Evolutionary conservation across 75 land plant species (phyloP), one percentile per base, ranked within the genome.

Genomic region (Cupressus sempervirens): DNA sequence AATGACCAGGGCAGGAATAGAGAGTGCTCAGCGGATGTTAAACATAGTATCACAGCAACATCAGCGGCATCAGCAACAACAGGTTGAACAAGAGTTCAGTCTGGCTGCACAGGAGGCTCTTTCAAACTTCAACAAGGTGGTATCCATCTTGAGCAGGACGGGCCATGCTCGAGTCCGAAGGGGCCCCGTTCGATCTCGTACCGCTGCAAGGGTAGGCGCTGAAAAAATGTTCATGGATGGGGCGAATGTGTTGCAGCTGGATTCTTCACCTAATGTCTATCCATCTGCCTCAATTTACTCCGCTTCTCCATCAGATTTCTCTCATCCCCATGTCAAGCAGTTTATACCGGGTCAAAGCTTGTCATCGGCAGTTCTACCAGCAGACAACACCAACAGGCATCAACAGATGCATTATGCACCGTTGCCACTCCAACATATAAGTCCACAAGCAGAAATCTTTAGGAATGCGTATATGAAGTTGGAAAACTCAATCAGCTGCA

Each of bases 81-180:
- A 84, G 54, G 29, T 90, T 75, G 77, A 80, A 45, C 82, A 32
- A 9, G 94, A 93, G 48, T 79, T 89, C 79, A 81, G 86, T 72
- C n/a, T 45, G 10, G 90, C 83, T 65, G 92, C 97, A 18, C 89
- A 87, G 53, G 94, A 92, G 34, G 92, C 98, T 81, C 88, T 97
- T 23, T 87, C 88, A 30, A 94, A 87, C 88, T 94, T 97, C 86
- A 91, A 90, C 86, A 94, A 84, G 83, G 93, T 95, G 83, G 93
- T 90, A n/a, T 90, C 92, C 35, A 87, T 95, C 36, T 91, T 97
- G 34, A 83, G 74, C 54, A 87, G 90, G 52, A 86, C 89, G 41
- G 98, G 99, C 20, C 96, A 95, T 88, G 98, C 92, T 1, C 90
- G 99, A 75, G 90, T 94, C 10, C 89, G 96, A 65, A 87, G 90